These are phyloP conservation scores for Penicillium crystallinum DNA, from an alignment of 495 filamentous ascomycete genomes.

Conservation along the genomic window DNA sequence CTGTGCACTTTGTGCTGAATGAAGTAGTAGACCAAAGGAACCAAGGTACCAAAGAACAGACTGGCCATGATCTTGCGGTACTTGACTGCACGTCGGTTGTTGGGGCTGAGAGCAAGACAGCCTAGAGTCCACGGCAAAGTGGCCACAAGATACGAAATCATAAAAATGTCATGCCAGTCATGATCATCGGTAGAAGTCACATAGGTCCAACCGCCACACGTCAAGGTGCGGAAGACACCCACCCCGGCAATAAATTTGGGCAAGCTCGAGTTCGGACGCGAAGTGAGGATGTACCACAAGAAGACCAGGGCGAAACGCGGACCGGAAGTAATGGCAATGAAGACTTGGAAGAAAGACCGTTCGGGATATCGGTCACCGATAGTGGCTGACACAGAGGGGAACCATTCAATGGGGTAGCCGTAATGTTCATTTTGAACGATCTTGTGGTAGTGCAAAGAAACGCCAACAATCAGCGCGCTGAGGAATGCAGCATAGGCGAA, in stretches of 20 bases:
- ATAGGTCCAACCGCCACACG: conserved; percentile 98
- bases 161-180: conserved; percentile 98
- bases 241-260: conserved; percentile 78
- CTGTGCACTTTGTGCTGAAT: conserved; percentile 98
- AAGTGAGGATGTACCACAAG: conserved; percentile 87
- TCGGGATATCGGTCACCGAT: conserved; percentile 98
- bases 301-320: conserved; percentile 89
- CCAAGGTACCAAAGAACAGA: conserved; percentile 84
- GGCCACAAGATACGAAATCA: conserved; percentile 95
- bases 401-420: conserved; percentile 97
- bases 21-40: conserved; percentile 93
- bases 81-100: conserved; percentile 76
- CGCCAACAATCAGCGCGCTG: conserved; percentile 80
- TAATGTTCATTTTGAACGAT: conserved; percentile 98
- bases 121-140: conserved; percentile 95
- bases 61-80: conserved; percentile 82
- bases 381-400: conserved; percentile 96
- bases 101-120: conserved; percentile 82
- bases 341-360: conserved; percentile 91
- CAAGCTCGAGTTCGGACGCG: conserved; percentile 63
- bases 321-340: conserved; percentile 93
- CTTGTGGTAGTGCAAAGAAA: conserved; percentile 86
- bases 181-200: conserved; percentile 98
- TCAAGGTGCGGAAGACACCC: conserved; percentile 83
- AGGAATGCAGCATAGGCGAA: conserved; percentile 88